These are phyloP conservation scores for Phytophthora idaei DNA, from an alignment of 352 stramenopile genomes.

Conservation along the genomic window DNA sequence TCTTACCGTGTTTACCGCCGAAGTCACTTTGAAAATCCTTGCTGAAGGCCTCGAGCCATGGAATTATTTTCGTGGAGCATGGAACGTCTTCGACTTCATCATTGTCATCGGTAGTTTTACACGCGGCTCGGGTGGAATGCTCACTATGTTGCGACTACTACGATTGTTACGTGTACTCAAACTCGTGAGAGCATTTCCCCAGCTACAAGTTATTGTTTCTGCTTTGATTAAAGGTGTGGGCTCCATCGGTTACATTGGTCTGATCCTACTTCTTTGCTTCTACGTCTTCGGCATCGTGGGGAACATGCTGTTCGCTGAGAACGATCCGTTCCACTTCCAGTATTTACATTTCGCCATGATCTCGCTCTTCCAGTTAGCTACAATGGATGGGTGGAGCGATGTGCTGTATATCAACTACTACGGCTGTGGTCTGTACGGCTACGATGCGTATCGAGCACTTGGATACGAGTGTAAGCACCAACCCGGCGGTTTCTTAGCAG, in stretches of 20 bases:
- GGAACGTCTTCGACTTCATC: constrained; percentile 89
- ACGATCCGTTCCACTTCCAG: constrained; percentile 91
- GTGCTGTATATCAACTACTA: constrained; percentile 93
- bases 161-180: constrained; percentile 88
- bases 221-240: constrained; percentile 87
- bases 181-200: constrained; percentile 84
- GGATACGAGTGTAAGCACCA: constrained; percentile 67
- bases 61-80: constrained; percentile 72
- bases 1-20: constrained; percentile 74
- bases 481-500: constrained; percentile 47
- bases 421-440: constrained; percentile 84
- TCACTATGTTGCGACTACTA: constrained; percentile 85
- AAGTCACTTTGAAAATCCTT: constrained; percentile 80
- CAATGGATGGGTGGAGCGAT: constrained; percentile 92
- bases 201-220: constrained; percentile 91
- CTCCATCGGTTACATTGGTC: constrained; percentile 89
- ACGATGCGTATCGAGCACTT: constrained; percentile 58
- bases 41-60: constrained; percentile 80
- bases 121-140: constrained; percentile 67
- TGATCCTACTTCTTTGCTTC: constrained; percentile 91
- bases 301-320: constrained; percentile 89
- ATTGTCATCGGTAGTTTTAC: constrained; percentile 83
- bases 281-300: constrained; percentile 92
- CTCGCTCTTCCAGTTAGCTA: constrained; percentile 87
- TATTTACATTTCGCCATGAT: constrained; percentile 89